Base-by-base conservation (phyloP, 1,139 yeast species). In the Sugiyamaella japonica region DNA sequence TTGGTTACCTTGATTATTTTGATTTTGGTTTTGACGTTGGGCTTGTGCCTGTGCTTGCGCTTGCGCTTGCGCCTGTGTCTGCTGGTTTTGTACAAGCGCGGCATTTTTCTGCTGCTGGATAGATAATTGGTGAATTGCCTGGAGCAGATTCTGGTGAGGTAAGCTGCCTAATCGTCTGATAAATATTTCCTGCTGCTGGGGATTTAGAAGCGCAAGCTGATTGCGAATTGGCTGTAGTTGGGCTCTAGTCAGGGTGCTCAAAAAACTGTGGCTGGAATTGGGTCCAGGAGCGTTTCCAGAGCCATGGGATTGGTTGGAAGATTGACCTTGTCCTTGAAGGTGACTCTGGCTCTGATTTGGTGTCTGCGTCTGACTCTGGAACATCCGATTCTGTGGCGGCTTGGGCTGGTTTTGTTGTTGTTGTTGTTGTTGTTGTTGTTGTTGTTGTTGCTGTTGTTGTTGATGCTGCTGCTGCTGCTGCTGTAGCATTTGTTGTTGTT, bases 151-250 rank as follows among this genome's bases (percentile, higher is more conserved):
- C 15, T 36, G 50, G 7, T 50, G 61, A 16, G 57, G 49, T 25
- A 55, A 54, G 4, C 50, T 44, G 10, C 55, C 52, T 12, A 63
- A 50, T 25, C 61, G 48, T 50, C 60, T 57, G 36, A 63, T 38
- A 52, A 63, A 61, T 28, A 55, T 49, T 41, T 61, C 63, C 39
- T 62, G 65, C 40, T 63, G 63, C 31, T 62, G 63, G 2, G 61
- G 60, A 10, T 60, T 55, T 53, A 62, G 55, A 1, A 60, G 44
- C 20, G 55, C 46, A 53, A 63, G 50, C 31, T 58, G 60, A 47
- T 63, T 61, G 46, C 59, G 61, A 42, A 63, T 60, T 48, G 61
- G 54, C 39, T 57, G 56, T 29, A 60, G 53, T 51, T 63, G 65
- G 29, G 59, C 61, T 7, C 60, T 56, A 7, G 61, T 54, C 50